Evolutionary conservation across 192 early-diverging fungal species (phyloP).

Genomic region (Rhizophagus prolifer): DNA sequence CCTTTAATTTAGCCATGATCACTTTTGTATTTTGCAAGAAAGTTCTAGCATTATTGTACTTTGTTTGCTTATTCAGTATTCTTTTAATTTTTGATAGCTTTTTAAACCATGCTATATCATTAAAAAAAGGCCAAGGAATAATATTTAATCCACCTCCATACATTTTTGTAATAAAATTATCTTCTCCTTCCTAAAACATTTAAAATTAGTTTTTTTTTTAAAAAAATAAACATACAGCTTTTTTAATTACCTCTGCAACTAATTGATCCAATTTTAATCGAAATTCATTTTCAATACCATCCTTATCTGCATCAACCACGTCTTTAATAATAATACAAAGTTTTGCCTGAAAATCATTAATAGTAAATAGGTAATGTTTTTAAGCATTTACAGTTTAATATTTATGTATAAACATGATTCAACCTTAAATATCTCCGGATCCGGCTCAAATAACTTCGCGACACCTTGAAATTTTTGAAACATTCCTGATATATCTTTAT

Average conservation of each 20-base stretch:
- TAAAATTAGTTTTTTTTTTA: too few species aligned
- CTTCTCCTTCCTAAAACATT: slow-evolving; percentile 12
- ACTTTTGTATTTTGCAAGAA: slow-evolving; percentile 15
- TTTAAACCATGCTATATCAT: slow-evolving; percentile 1
- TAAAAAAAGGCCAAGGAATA: slow-evolving; percentile 22
- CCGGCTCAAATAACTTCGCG: neutral
- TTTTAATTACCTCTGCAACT: neutral
- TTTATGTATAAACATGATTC: too few species aligned
- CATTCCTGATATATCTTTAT: slow-evolving; percentile 17
- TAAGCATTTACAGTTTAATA: neutral
- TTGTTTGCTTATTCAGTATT: neutral
- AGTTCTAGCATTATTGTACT: slow-evolving; percentile 11
- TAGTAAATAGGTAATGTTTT: neutral
- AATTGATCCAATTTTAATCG: neutral
- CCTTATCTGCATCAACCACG: slow-evolving; percentile 6
- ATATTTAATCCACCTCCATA: neutral
- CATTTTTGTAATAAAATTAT: slow-evolving; percentile 30
- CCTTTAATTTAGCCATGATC: slow-evolving; percentile 13
- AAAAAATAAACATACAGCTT: too few species aligned
- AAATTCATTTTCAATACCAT: slow-evolving; percentile 23
- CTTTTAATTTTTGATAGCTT: neutral
- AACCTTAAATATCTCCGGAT: slow-evolving; percentile 19
- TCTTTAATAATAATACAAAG: slow-evolving; percentile 31
- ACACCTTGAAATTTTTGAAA: neutral
- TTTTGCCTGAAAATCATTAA: neutral